Percentiles rank a stretch among this genome's conserved stretches.
Evolutionary conservation across 106 monocot genomes (phyloP).

Genomic region (Allium sativum): DNA sequence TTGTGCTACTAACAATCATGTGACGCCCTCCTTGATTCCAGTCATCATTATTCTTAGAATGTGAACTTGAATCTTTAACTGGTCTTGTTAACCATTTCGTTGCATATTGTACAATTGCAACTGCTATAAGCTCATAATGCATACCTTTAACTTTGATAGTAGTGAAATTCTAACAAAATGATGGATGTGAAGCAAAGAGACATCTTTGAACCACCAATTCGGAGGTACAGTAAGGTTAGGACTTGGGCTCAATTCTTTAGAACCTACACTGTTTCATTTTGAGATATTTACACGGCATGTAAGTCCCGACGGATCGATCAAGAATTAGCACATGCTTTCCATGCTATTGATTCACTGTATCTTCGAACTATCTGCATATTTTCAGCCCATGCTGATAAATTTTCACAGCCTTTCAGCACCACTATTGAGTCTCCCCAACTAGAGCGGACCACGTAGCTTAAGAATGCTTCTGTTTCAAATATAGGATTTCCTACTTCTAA

Average conservation of each 20-base stretch:
- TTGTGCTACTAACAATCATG: constrained; percentile 36
- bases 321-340: constrained; percentile 87
- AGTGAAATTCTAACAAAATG: constrained; percentile 77
- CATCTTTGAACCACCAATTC: constrained; percentile 97
- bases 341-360: constrained; percentile 88
- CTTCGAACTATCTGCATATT: constrained; percentile 90
- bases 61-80: constrained; percentile 9
- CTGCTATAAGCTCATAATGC: constrained; percentile 67
- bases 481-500: constrained; percentile 87
- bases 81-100: constrained; percentile 73
- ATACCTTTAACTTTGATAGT: constrained; percentile 84
- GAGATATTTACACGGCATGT: constrained; percentile 37
- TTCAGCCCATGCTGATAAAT: constrained; percentile 86
- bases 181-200: constrained; percentile 62
- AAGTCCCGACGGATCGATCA: constrained; percentile 64
- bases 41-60: constrained; percentile 12
- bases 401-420: constrained; percentile 79
- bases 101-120: constrained; percentile 68
- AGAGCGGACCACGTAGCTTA: constrained; percentile 85
- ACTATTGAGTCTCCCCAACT: constrained; percentile 86
- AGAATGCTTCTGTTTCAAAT: constrained; percentile 92
- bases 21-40: constrained; percentile 42
- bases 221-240: constrained; percentile 28
- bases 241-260: constrained; percentile 58
- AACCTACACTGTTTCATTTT: constrained; percentile 35